These are phyloP conservation scores for Boletus vinaceobasis DNA, from an alignment of 768 basidiomycete species.

Conservation along the genomic window DNA sequence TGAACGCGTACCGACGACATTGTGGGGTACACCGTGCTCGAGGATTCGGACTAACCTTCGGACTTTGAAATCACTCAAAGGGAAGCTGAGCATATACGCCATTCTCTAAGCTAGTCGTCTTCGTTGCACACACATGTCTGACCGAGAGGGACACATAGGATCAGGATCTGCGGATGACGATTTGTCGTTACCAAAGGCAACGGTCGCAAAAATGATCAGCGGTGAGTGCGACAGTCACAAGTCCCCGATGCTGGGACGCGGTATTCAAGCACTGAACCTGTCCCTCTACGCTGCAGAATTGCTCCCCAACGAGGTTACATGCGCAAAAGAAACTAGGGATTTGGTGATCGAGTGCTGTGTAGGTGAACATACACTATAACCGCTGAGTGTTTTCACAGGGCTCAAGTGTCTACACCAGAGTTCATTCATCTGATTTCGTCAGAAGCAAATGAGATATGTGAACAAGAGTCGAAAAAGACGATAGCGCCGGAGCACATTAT, in stretches of 20 bases:
- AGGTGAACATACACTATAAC: slow-evolving; percentile 61
- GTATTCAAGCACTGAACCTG: slow-evolving; percentile 3
- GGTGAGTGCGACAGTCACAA: slow-evolving; percentile 44
- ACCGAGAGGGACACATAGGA: slow-evolving; percentile 74
- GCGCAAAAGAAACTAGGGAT: slow-evolving; percentile 96
- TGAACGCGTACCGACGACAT: slow-evolving; percentile 18
- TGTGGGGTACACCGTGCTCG: background rate
- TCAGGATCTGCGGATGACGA: slow-evolving; percentile 82
- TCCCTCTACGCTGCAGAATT: slow-evolving; percentile 56
- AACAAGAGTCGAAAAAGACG: slow-evolving; percentile 97
- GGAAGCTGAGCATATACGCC: slow-evolving; percentile 1
- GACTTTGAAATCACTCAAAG: slow-evolving; percentile 30
- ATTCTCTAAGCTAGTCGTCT: background rate
- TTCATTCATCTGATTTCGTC: slow-evolving; percentile 97
- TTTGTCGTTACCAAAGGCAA: slow-evolving; percentile 92
- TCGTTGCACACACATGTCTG: slow-evolving; percentile 63
- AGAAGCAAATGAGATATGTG: slow-evolving; percentile 97
- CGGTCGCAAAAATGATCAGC: slow-evolving; percentile 94
- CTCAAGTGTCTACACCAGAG: slow-evolving; percentile 50
- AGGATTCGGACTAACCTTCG: background rate
- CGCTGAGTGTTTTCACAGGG: slow-evolving; percentile 1
- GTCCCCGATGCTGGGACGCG: slow-evolving; percentile 1
- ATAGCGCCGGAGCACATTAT: slow-evolving; percentile 98
- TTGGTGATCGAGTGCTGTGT: slow-evolving; percentile 98
- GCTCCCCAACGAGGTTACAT: slow-evolving; percentile 81